Base-by-base conservation (phyloP, 441 rosid genomes). In the Bocquillonia castaneifolia region DNA sequence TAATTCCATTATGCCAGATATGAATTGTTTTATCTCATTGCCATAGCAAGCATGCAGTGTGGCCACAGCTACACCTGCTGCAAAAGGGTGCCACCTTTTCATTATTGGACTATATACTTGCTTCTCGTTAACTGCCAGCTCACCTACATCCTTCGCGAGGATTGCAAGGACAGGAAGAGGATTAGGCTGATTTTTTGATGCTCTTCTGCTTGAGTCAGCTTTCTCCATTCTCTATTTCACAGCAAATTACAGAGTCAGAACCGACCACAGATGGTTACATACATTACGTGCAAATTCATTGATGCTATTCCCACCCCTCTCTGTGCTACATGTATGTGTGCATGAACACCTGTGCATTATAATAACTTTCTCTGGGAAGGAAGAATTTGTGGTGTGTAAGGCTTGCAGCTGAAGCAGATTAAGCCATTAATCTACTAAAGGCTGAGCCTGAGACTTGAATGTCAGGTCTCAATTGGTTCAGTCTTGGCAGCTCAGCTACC, bases 31-130 rank as follows among this genome's bases (percentile, higher is more conserved):
- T 56, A 94, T 80, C 84, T 94, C 99, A 66, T 90, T 94, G 53
- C 97, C 94, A 57, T 88, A 94, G 74, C 99, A 94, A 74, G 82
- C 86, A 81, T 94, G 99, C 62, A 94, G 94, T 22, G 97, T 94
- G 73, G 99, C 99, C 73, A 90, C 96, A 61, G 99, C 97, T 55
- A 92, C 92, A 48, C 99, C 98, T 25, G 99, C 99, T 18, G 99
- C 88, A 70, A 94, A 84, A 55, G 99, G 98, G 79, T 94, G 99
- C 99, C 99, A 92, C 72, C 83, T 86, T 88, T 94, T 92, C 75
- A 88, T 79, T 82, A 94, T 83, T 29, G 98, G 94, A 82, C 99
- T 92, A 66, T 83, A 94, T 39, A 90, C 85, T 74, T 79, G 74
- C 78, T 81, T 90, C 81, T 94, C 98, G 6, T 83, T 86, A 74